Conservation (phyloP, 2,329 filamentous ascomycete species). For the Mycosphaerella arachidis region DNA sequence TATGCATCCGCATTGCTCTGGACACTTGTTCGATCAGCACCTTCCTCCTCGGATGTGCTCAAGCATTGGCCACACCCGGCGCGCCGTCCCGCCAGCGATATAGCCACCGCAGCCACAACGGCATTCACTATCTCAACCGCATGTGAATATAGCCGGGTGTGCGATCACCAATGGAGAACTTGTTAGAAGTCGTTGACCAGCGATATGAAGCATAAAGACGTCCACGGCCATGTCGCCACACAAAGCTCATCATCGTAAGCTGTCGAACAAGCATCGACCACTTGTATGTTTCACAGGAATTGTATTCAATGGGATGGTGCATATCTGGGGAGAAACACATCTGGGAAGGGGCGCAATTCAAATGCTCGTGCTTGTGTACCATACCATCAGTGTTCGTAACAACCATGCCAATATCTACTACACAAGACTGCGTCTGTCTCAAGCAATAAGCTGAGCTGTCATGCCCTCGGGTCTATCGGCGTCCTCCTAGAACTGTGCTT, state of each 20-base stretch:
- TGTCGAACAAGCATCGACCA: no score
- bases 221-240: no score
- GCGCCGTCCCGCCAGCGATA: background rate
- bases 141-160: background rate
- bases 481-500: slow-evolving; percentile 19
- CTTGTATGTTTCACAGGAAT: background rate
- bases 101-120: background rate
- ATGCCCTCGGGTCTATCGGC: background rate
- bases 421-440: background rate
- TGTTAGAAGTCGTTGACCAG: background rate
- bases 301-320: background rate
- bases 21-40: no score
- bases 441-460: background rate
- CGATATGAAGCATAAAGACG: background rate
- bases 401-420: background rate
- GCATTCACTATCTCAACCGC: background rate
- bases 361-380: background rate
- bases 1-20: no score
- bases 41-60: background rate
- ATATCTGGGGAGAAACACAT: no score
- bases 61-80: background rate
- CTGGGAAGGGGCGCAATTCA: background rate
- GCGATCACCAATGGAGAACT: background rate
- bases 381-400: background rate
- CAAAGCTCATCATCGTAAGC: no score